phyloP scores from a whole-genome alignment of 2,329 filamentous ascomycete genomes.

The Beauveria varroae region DNA sequence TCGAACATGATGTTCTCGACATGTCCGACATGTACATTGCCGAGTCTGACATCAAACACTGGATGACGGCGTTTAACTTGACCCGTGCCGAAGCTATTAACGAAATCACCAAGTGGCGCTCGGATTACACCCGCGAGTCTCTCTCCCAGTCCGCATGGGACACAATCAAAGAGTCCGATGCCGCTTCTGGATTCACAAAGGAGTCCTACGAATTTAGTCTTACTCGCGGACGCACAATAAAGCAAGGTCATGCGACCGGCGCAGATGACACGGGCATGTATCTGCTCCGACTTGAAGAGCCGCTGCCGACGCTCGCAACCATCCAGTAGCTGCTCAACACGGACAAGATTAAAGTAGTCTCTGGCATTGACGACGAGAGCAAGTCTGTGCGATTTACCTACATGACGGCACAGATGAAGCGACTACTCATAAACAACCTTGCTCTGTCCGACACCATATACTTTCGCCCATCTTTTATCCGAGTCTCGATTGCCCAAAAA shows the following conservation, averaged over 20 bases:
- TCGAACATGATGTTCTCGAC: background rate
- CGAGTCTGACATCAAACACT: constrained; percentile 7
- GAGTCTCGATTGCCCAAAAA: constrained; percentile 13
- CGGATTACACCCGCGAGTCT: background rate
- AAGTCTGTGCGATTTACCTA: background rate
- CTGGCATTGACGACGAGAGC: background rate
- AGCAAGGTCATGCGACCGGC: background rate
- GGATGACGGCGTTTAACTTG: constrained; percentile 8
- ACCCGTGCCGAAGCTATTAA: constrained; percentile 1
- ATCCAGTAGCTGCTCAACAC: background rate
- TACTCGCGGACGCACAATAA: background rate
- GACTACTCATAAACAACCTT: background rate
- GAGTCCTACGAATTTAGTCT: constrained; percentile 13
- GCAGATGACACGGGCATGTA: background rate
- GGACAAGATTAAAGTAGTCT: background rate
- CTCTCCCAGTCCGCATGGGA: constrained; percentile 11
- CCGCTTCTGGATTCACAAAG: constrained; percentile 8
- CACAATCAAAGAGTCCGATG: constrained; percentile 1
- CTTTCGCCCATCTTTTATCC: constrained; percentile 10
- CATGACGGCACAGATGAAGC: background rate
- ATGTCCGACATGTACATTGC: background rate
- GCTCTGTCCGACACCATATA: background rate
- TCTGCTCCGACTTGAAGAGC: background rate
- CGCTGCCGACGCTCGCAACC: background rate
- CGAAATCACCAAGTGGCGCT: constrained; percentile 9